Evolutionary conservation across 192 early-diverging fungal species (phyloP), one percentile per base, ranked within the genome.

Genomic region (Coemansia sp.): DNA sequence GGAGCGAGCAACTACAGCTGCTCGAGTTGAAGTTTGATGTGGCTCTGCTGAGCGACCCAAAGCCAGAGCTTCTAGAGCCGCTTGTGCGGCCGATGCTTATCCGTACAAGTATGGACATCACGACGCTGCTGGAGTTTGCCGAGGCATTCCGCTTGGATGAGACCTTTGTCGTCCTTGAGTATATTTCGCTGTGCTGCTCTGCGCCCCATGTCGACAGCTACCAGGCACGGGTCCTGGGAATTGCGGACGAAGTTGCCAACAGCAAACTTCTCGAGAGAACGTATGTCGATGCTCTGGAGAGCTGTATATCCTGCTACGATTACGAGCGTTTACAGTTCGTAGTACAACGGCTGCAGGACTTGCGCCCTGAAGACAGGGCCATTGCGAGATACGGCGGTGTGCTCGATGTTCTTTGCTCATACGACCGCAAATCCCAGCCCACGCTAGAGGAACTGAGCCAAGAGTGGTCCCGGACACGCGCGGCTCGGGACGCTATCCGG

Each of bases 261-360:
- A 72, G 81, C 30, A 70, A 78, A 35, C 51, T 60, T 23, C 60
- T 88, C 16, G 51, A 78, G 41, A 43, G 57, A 14, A 51, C 69
- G 8, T 66, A 82, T 10, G 14, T 61, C 4, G 74, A 82, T 22
- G 65, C 58, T 5, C 62, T 75, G 17, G 60, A 79, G 35, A 56
- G 37, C 9, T 44, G 46, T 19, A 45, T 83, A 18, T 80, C 76
- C 0, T 57, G 81, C 0, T 87, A 86, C 54, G 79, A 84, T 48
- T 88, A 88, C 44, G 80, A 85, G 47, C 56, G 81, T 7, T 43
- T 87, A 29, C 62, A 57, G 29, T 86, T 86, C 56, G 63, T 86
- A 7, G 56, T 72, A 13, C 55, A 69, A 45, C 79, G 75, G 33
- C 56, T 83, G 38, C 68, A 75, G 29, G 47, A 72, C 12, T 44